A percentile compares a stretch with the other conserved stretches of the same genome.
phyloP scores from a whole-genome alignment of 306 rosid genomes.

The Dalbergia cultrata region DNA sequence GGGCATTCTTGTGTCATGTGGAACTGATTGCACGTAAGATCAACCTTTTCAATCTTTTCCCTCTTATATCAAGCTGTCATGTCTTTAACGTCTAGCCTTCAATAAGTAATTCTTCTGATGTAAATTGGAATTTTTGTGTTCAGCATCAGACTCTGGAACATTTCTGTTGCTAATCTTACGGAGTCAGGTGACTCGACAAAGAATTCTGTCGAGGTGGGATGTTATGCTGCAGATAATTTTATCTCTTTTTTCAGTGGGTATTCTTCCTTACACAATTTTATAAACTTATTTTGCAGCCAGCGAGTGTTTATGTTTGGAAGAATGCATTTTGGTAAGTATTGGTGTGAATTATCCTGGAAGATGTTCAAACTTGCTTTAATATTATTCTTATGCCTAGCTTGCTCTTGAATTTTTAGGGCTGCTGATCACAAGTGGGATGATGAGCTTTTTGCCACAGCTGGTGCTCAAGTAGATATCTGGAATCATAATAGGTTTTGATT shows the following conservation, averaged over 20 bases:
- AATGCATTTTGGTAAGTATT: constrained; percentile 84
- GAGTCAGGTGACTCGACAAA: constrained; percentile 55
- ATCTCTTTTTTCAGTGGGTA: neutral
- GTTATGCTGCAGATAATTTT: constrained; percentile 12
- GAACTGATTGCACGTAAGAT: constrained; percentile 90
- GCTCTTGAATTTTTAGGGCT: constrained; percentile 62
- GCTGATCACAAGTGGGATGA: constrained; percentile 94
- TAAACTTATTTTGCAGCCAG: constrained; percentile 62
- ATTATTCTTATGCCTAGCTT: neutral
- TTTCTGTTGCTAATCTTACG: constrained; percentile 61
- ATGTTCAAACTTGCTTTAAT: constrained; percentile 22
- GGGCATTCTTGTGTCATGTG: constrained; percentile 82
- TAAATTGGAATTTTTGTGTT: constrained; percentile 40
- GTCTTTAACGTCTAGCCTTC: constrained; percentile 18
- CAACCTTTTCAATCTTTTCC: neutral
- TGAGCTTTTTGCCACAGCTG: constrained; percentile 90
- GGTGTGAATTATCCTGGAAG: constrained; percentile 31
- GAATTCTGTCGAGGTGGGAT: constrained; percentile 64
- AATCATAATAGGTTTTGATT: constrained; percentile 81
- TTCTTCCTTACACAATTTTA: constrained; percentile 46
- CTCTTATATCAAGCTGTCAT: constrained; percentile 13
- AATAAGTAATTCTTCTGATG: constrained; percentile 32
- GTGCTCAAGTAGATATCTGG: constrained; percentile 93
- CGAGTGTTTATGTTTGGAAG: constrained; percentile 73
- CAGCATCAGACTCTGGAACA: constrained; percentile 90